A percentile compares a stretch with the other conserved stretches of the same genome.
phyloP scores from a whole-genome alignment of 169 alveolate genomes.

The Perkinsus olseni region DNA sequence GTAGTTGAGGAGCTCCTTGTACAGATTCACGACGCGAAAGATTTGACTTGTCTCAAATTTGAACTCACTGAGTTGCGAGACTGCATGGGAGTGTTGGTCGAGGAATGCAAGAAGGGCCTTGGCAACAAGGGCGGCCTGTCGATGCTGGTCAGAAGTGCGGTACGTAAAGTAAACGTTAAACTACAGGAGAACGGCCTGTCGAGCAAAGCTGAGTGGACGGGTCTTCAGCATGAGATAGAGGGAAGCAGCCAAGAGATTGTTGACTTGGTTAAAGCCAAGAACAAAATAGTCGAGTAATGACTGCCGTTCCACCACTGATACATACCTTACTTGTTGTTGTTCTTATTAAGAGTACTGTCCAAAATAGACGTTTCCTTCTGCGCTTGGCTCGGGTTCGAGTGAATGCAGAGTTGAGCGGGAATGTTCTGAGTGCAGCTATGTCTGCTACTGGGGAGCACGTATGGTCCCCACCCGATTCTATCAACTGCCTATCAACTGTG shows the following conservation, averaged over 20 bases:
- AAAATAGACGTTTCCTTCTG: neutral
- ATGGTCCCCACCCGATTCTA: no score
- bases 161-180: neutral
- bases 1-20: neutral
- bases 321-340: neutral
- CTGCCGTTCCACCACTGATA: no score
- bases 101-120: neutral
- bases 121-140: neutral
- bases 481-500: no score
- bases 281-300: neutral
- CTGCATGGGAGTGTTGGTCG: neutral
- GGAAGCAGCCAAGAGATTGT: neutral
- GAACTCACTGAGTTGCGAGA: neutral
- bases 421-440: neutral
- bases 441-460: no score
- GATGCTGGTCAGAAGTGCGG: neutral
- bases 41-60: neutral
- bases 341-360: neutral
- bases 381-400: no score
- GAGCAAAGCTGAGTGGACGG: neutral
- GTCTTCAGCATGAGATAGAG: neutral
- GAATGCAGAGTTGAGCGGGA: neutral
- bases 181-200: neutral
- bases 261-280: neutral
- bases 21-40: neutral